Evolutionary conservation across 2,329 filamentous ascomycete species (phyloP), one percentile per base, ranked within the genome.

Genomic region (Lachnellula cervina): DNA sequence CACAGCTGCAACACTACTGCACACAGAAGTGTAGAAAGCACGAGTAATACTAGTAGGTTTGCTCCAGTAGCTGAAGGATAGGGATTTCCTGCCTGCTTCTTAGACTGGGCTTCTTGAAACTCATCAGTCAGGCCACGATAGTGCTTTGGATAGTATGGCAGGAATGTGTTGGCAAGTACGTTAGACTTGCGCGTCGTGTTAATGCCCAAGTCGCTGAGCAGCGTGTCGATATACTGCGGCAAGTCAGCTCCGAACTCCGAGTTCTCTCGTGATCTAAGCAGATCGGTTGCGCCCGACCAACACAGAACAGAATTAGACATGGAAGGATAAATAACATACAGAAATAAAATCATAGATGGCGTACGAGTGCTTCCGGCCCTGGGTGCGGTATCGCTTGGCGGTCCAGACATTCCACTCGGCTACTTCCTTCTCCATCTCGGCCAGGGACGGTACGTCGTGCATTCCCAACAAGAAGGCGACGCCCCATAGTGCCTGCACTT

Each of bases 311-410:
- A n/a, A n/a, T n/a, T n/a, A n/a, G n/a, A n/a, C n/a, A n/a, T n/a
- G n/a, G n/a, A n/a, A n/a, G n/a, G n/a, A n/a, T n/a, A n/a, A n/a
- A 40, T 6, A 7, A 35, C 34, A 7, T 47, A 69, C 68, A 2
- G 68, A 51, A 5, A 70, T 23, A 46, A 66, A 71, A 51, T 71
- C 69, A 51, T 61, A 71, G 14, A 72, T 64, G 9, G 62, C 55
- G 49, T 70, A 71, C 3, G 69, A 46, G 50, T 67, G 60, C 49
- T 68, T 70, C 32, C 53, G 48, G 17, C 71, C 71, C 21, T 68
- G 61, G 11, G 54, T 54, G 1, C 67, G 45, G 57, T 73, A 73
- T 21, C 71, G 58, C 59, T 69, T 52, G 9, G 13, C n/a, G 9
- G 50, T 17, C 50, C 50, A 52, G 11, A 28, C 50, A 45, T n/a